Conservation (phyloP, 768 basidiomycete genomes). For the Boletus fagicola region DNA sequence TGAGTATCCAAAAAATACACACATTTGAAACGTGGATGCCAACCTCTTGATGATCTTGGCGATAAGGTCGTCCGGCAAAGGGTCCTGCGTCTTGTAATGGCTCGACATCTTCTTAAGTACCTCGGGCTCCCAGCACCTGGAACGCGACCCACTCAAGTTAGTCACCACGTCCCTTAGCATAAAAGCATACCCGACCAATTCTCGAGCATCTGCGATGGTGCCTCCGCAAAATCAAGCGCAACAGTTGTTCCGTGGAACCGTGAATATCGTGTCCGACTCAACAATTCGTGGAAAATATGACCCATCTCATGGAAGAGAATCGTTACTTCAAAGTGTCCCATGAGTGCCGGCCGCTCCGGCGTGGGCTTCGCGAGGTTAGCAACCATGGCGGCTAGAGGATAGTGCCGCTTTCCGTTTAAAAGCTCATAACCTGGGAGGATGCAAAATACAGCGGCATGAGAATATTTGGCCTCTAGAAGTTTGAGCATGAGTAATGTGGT, state of each 20-base stretch:
- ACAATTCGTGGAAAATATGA: slow-evolving; percentile 63
- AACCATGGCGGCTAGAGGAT: slow-evolving; percentile 79
- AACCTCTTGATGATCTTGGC: slow-evolving; percentile 75
- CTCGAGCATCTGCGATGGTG: slow-evolving; percentile 90
- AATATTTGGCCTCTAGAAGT: slow-evolving; percentile 63
- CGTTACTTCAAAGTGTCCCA: slow-evolving; percentile 80
- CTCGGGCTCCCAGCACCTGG: slow-evolving; percentile 75
- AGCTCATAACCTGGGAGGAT: slow-evolving; percentile 62
- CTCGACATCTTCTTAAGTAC: slow-evolving; percentile 72
- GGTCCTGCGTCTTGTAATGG: slow-evolving; percentile 72
- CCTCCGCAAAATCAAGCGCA: slow-evolving; percentile 79
- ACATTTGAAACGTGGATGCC: neutral
- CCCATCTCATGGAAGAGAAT: slow-evolving; percentile 92
- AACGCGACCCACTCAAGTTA: neutral
- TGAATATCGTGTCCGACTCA: slow-evolving; percentile 66
- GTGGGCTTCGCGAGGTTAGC: slow-evolving; percentile 86
- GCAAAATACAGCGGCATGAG: slow-evolving; percentile 82
- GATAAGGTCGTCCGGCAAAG: slow-evolving; percentile 64
- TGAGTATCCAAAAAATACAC: neutral
- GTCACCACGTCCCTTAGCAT: neutral
- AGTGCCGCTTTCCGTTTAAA: slow-evolving; percentile 56
- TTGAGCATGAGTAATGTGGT: neutral
- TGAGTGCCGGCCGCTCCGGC: slow-evolving; percentile 73
- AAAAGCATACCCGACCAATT: slow-evolving; percentile 55
- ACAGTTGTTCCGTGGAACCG: slow-evolving; percentile 81